phyloP scores from a whole-genome alignment of 192 early-diverging fungal species.

The Podila verticillata region DNA sequence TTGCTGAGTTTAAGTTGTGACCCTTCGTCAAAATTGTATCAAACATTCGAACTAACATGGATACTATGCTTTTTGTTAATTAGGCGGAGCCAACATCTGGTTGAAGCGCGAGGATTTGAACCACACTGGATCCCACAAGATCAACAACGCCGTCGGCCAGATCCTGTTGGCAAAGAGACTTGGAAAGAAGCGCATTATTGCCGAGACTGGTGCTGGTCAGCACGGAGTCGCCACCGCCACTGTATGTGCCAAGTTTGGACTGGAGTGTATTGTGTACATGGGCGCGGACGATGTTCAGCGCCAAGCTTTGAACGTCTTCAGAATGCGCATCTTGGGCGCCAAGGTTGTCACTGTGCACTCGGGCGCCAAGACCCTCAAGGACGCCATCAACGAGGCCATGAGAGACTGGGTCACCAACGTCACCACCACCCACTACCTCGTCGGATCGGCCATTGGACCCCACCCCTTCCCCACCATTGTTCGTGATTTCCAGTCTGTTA shows the following conservation, averaged over 20 bases:
- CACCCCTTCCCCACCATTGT: constrained; percentile 98
- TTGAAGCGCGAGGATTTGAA: constrained; percentile 99
- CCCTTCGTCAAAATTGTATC: not conserved
- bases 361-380: constrained; percentile 88
- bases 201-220: constrained; percentile 98
- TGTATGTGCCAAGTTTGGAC: constrained; percentile 96
- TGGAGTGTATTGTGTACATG: constrained; percentile 98
- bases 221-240: constrained; percentile 98
- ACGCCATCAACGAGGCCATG: constrained; percentile 99
- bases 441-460: constrained; percentile 96
- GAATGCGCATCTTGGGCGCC: constrained; percentile 94
- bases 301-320: constrained; percentile 95
- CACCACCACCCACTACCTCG: constrained; percentile 91
- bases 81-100: constrained; percentile 93
- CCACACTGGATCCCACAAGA: constrained; percentile 99
- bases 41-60: too few species aligned
- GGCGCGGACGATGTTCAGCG: constrained; percentile 94
- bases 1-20: not conserved
- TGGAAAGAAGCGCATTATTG: constrained; percentile 97
- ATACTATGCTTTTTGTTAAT: constrained; percentile 7
- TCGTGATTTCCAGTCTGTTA: constrained; percentile 97
- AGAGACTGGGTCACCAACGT: constrained; percentile 99
- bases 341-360: constrained; percentile 86
- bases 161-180: constrained; percentile 92
- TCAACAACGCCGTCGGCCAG: constrained; percentile 98